Percentiles rank a stretch among this genome's conserved stretches.
These are phyloP conservation scores for Psophocarpus tetragonolobus DNA, from an alignment of 306 rosid genomes.

Conservation along the genomic window DNA sequence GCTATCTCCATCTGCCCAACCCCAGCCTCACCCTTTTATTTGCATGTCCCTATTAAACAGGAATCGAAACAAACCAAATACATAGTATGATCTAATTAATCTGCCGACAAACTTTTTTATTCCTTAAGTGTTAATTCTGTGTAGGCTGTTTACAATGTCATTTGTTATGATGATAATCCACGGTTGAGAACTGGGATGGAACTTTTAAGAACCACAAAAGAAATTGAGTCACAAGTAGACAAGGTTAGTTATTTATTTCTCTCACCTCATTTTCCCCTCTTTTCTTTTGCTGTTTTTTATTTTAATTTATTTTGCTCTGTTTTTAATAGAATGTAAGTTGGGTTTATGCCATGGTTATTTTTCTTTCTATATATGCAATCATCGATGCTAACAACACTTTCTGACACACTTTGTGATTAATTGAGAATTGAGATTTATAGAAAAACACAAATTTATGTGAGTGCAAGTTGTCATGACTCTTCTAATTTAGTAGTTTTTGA, in stretches of 20 bases:
- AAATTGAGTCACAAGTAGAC: slow-evolving; percentile 64
- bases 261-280: neutral
- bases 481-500: no score
- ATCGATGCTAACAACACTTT: no score
- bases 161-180: slow-evolving; percentile 57
- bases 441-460: no score
- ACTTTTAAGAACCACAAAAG: slow-evolving; percentile 69
- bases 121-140: neutral
- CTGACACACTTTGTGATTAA: no score
- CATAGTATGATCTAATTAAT: neutral
- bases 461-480: no score
- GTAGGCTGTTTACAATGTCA: slow-evolving; percentile 82
- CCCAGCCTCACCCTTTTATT: neutral
- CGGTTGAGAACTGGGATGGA: slow-evolving; percentile 82
- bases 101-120: neutral
- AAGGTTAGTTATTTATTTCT: slow-evolving; percentile 51
- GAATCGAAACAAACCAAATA: neutral
- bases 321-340: neutral
- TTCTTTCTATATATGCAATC: neutral
- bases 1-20: neutral
- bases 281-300: neutral
- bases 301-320: no score
- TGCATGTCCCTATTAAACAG: neutral
- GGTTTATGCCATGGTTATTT: neutral
- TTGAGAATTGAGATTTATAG: no score